Evolutionary conservation across 192 early-diverging fungal genomes (phyloP), one percentile per base, ranked within the genome.

Genomic region (Spinellus fusiger): DNA sequence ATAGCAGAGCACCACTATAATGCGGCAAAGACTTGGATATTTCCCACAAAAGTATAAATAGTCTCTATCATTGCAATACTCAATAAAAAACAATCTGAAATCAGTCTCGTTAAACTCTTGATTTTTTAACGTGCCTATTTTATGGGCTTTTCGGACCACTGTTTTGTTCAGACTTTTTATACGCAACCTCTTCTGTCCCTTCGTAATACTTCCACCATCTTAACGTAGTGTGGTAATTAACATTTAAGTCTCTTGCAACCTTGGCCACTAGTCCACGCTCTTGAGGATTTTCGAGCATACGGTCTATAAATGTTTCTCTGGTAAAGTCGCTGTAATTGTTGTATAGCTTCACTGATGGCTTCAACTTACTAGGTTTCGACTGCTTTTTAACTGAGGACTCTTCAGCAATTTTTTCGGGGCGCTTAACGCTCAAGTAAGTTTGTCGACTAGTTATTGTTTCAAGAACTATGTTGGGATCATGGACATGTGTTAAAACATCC

Each of bases 101-200:
- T n/a, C n/a, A n/a, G n/a, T n/a, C n/a, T n/a, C n/a, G n/a, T n/a
- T n/a, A n/a, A n/a, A n/a, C n/a, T n/a, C n/a, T n/a, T n/a, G n/a
- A n/a, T n/a, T n/a, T n/a, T n/a, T n/a, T n/a, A n/a, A n/a, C n/a
- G n/a, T n/a, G n/a, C n/a, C n/a, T n/a, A n/a, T n/a, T n/a, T n/a
- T n/a, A n/a, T n/a, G n/a, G n/a, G n/a, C 33, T 54, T 37, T 54
- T 54, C 16, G 32, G 53, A 31, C 53, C 10, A 33, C 56, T 47
- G 56, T 46, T 57, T 46, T 57, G 25, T 48, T 58, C 56, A n/a
- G 4, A 35, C 26, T 58, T 49, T 32, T 58, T 58, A 58, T 58
- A 47, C 5, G 15, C 37, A 7, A 58, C 27, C 37, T 33, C 32
- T 32, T 58, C 12, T 33, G 37, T 58, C 7, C 31, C 56, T 58